Conservation (phyloP, 2,329 filamentous ascomycete species). For the Penicillium corylophilum region DNA sequence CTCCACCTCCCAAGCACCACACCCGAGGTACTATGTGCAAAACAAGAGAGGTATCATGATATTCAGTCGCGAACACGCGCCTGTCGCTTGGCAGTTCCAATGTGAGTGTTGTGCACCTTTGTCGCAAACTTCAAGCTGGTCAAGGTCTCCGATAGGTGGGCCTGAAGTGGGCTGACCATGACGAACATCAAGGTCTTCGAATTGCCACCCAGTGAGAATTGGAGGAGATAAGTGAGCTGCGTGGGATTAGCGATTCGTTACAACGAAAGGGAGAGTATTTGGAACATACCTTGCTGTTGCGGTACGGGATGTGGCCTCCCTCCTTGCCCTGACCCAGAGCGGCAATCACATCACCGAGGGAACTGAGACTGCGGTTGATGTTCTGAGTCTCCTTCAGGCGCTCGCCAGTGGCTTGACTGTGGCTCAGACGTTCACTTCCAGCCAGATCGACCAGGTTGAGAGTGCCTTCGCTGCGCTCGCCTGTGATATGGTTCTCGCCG, state of each 20-base stretch:
- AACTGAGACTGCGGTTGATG: slow-evolving; percentile 93
- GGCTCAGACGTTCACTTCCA: slow-evolving; percentile 85
- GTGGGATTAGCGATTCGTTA: background rate
- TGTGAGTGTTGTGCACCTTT: slow-evolving; percentile 86
- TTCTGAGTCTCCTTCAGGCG: slow-evolving; percentile 91
- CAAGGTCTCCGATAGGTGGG: slow-evolving; percentile 86
- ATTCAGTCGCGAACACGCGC: slow-evolving; percentile 38
- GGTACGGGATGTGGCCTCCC: slow-evolving; percentile 80
- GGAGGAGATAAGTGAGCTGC: slow-evolving; percentile 84
- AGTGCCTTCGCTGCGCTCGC: slow-evolving; percentile 84
- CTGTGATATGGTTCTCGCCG: slow-evolving; percentile 69
- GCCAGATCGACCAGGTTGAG: slow-evolving; percentile 95
- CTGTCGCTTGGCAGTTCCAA: slow-evolving; percentile 71
- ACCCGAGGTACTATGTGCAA: slow-evolving; percentile 21
- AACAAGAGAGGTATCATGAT: slow-evolving; percentile 22
- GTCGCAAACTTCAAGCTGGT: slow-evolving; percentile 95
- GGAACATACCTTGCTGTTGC: slow-evolving; percentile 77
- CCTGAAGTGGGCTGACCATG: slow-evolving; percentile 91
- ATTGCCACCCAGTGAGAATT: slow-evolving; percentile 92
- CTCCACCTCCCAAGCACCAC: slow-evolving; percentile 13
- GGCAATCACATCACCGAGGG: slow-evolving; percentile 90
- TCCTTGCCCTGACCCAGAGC: slow-evolving; percentile 81
- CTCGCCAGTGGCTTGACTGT: slow-evolving; percentile 82
- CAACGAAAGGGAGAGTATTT: background rate
- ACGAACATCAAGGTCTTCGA: slow-evolving; percentile 99